These are phyloP conservation scores for Tolypocladium inflatum DNA, from an alignment of 2,329 filamentous ascomycete species.

Conservation along the genomic window DNA sequence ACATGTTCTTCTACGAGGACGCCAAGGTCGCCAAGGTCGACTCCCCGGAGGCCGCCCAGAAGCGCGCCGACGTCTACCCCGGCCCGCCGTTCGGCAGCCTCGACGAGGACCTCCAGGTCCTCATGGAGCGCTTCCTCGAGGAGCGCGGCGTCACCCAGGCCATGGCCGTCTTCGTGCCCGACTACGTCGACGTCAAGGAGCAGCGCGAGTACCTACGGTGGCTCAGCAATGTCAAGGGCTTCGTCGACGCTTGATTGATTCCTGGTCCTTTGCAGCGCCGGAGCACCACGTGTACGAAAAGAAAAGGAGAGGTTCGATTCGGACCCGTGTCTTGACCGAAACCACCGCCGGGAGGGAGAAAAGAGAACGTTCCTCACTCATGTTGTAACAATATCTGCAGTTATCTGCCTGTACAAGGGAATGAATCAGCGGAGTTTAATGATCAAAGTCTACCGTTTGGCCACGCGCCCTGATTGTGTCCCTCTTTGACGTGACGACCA, in stretches of 20 bases:
- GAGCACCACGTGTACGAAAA: neutral
- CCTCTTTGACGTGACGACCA: neutral
- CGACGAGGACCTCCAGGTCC: conserved; percentile 87
- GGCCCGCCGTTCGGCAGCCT: conserved; percentile 90
- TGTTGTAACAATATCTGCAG: conserved; percentile 4
- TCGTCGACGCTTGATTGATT: conserved; percentile 57
- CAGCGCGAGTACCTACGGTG: conserved; percentile 92
- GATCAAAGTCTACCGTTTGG: neutral
- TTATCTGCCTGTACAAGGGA: conserved; percentile 4
- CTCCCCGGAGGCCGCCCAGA: conserved; percentile 67
- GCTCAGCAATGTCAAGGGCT: conserved; percentile 79
- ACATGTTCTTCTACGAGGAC: conserved; percentile 79
- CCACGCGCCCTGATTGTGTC: neutral
- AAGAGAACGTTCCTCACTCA: neutral
- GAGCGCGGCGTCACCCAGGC: conserved; percentile 84
- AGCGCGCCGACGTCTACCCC: conserved; percentile 70
- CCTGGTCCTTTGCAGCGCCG: neutral
- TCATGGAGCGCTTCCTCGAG: conserved; percentile 89
- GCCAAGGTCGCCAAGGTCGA: conserved; percentile 67
- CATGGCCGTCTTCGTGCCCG: conserved; percentile 82
- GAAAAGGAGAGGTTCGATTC: neutral
- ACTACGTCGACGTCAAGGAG: conserved; percentile 98
- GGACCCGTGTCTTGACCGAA: neutral
- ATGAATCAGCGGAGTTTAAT: neutral
- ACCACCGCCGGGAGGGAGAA: neutral